Conservation (phyloP, 2,329 filamentous ascomycete species). For the Cordyceps militaris region DNA sequence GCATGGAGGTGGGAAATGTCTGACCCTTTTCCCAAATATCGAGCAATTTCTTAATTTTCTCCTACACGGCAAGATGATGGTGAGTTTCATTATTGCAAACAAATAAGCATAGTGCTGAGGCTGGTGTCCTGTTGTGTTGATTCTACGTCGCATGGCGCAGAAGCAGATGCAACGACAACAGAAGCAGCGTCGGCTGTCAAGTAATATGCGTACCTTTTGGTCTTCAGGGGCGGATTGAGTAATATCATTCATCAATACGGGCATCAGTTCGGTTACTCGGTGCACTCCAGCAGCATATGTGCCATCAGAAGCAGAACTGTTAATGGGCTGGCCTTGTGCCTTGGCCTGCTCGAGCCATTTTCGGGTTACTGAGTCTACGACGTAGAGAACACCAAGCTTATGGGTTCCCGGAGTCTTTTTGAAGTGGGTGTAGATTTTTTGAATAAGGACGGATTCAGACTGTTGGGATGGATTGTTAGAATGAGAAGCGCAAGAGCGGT, state of each 20-base stretch:
- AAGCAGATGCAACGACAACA: slow-evolving; percentile 24
- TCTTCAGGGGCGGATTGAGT: slow-evolving; percentile 79
- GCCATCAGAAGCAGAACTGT: slow-evolving; percentile 75
- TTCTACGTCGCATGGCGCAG: background rate
- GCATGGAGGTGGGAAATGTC: slow-evolving; percentile 77
- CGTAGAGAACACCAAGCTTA: slow-evolving; percentile 98
- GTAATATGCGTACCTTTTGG: slow-evolving; percentile 79
- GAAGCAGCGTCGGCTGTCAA: slow-evolving; percentile 16
- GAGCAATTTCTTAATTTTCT: slow-evolving; percentile 88
- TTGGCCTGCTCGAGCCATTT: slow-evolving; percentile 98
- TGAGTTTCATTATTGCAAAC: slow-evolving; percentile 15
- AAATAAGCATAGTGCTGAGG: slow-evolving; percentile 19
- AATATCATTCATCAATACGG: slow-evolving; percentile 92
- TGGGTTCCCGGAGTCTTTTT: slow-evolving; percentile 91
- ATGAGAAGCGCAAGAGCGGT: background rate
- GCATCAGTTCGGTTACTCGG: slow-evolving; percentile 92
- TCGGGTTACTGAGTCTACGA: slow-evolving; percentile 99
- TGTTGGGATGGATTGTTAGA: slow-evolving; percentile 29
- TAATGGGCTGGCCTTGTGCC: slow-evolving; percentile 72
- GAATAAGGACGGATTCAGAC: slow-evolving; percentile 91
- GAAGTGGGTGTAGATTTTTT: slow-evolving; percentile 95
- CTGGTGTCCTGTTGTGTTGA: slow-evolving; percentile 3
- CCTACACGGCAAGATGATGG: slow-evolving; percentile 51
- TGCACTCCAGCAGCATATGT: slow-evolving; percentile 93
- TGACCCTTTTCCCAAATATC: slow-evolving; percentile 97